phyloP scores from a whole-genome alignment of 176 grass and related monocot genomes.

The Musa schizocarpa region DNA sequence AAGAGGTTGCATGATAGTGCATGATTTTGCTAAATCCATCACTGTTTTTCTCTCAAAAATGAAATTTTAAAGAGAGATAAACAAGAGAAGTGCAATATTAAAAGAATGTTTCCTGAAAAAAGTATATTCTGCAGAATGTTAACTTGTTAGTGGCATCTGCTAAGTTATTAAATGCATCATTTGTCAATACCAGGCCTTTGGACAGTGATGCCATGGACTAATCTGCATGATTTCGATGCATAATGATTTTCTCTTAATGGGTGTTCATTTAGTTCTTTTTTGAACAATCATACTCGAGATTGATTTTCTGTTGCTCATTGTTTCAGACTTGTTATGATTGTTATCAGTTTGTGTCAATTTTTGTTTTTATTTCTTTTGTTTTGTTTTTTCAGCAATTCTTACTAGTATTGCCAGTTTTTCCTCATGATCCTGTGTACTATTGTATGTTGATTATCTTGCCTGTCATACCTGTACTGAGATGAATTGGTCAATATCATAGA shows the following conservation, averaged over 20 bases:
- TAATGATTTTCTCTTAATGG: not conserved
- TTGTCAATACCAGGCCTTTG: not conserved
- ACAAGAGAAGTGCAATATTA: no score
- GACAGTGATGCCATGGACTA: no score
- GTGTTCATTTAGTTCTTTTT: not conserved
- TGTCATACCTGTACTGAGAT: constrained; percentile 21
- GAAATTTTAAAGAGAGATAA: not conserved
- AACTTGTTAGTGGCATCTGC: not conserved
- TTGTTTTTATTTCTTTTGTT: not conserved
- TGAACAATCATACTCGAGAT: not conserved
- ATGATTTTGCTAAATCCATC: not conserved
- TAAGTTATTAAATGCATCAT: not conserved
- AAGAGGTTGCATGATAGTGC: not conserved
- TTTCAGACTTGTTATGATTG: not conserved
- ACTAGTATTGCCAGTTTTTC: not conserved
- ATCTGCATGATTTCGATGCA: no score
- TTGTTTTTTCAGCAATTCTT: not conserved
- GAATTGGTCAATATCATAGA: constrained; percentile 33
- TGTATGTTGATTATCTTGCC: constrained; percentile 14
- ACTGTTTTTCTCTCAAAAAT: not conserved
- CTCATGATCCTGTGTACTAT: not conserved
- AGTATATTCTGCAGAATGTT: not conserved
- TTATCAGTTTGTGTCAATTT: not conserved
- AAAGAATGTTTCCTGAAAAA: not conserved
- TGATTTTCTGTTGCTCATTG: not conserved